Evolutionary conservation across 2,329 filamentous ascomycete genomes (phyloP).

Genomic region (Zymoseptoria pseudotritici): DNA sequence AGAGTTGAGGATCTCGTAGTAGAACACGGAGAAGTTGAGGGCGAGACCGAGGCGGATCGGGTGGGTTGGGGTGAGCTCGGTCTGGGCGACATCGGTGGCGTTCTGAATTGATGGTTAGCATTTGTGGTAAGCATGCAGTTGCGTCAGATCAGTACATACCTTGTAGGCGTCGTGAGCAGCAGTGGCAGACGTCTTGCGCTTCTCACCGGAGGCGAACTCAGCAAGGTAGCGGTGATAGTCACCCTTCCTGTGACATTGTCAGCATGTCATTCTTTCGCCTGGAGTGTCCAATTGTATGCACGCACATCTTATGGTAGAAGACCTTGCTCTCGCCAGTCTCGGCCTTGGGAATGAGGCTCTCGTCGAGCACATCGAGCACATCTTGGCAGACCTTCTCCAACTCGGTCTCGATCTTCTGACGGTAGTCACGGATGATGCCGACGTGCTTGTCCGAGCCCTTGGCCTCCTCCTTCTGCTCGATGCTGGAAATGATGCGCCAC

Average conservation of each 20-base stretch:
- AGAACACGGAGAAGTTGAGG: constrained; percentile 99
- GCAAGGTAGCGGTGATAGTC: constrained; percentile 94
- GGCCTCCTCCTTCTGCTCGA: constrained; percentile 99
- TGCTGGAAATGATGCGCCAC: constrained; percentile 99
- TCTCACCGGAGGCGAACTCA: constrained; percentile 87
- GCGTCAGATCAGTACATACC: constrained; percentile 47
- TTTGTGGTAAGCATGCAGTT: constrained; percentile 5
- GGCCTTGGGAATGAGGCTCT: constrained; percentile 90
- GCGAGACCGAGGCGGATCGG: constrained; percentile 96
- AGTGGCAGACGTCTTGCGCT: constrained; percentile 80
- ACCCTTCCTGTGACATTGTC: constrained; percentile 64
- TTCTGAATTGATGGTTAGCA: constrained; percentile 49
- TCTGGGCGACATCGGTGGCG: constrained; percentile 96
- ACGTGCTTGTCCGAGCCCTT: constrained; percentile 97
- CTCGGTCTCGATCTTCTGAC: constrained; percentile 95
- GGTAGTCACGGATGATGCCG: constrained; percentile 88
- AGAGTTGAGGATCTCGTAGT: constrained; percentile 98
- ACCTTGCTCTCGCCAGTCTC: constrained; percentile 98
- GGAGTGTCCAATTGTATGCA: constrained; percentile 19
- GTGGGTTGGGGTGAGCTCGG: constrained; percentile 93
- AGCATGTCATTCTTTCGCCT: constrained; percentile 1
- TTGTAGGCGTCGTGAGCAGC: constrained; percentile 95
- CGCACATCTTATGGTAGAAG: constrained; percentile 99
- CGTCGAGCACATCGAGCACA: constrained; percentile 88
- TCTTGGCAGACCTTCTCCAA: constrained; percentile 98